Base-by-base conservation (phyloP, 139 green algal genomes). In the Nannochloris sp. region DNA sequence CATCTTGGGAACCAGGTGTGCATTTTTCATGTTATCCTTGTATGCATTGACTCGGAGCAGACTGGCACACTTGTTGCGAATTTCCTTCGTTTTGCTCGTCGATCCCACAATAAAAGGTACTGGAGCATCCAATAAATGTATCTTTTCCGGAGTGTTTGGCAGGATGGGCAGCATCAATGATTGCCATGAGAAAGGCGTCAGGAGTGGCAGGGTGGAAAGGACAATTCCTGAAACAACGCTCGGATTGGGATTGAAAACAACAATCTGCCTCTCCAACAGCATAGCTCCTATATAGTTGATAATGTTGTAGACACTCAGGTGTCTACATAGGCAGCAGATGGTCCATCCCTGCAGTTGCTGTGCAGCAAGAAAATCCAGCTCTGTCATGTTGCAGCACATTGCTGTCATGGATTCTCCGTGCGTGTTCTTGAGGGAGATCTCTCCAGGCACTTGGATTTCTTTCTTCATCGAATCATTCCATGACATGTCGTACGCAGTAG, bases 181-280 rank as follows among this genome's bases (percentile, higher is more conserved):
- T 68, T 96, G 86, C 89, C 89, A 96, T 48, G 61, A 46, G 58
- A 90, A 94, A 24, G 89, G 89, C 18, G 84, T 80, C 61, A 96
- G 78, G 66, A 96, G 70, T 8, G 89, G 82, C 29, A 95, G 64
- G 16, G 96, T 62, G 0, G 79, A 68, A 61, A 97, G 78, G 56
- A 91, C 88, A 25, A 78, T 61, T 2, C 69, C 70, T 25, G 57
- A 71, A 51, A 96, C 74, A 55, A 89, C 64, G 44, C 80, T 76
- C 16, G 92, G 64, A 72, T 92, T 86, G 43, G 87, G 87, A 71
- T 82, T 91, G 68, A 96, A 93, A 29, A 97, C 70, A 18, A 94
- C 87, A 34, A 93, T 67, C 74, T 94, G 87, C 2, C 80, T 80
- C 81, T 97, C 90, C 53, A 96, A 76, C 74, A 97, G 73, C 3